Evolutionary conservation across 2,329 filamentous ascomycete species (phyloP), one percentile per base, ranked within the genome.

Genomic region (Elsinoe batatas): DNA sequence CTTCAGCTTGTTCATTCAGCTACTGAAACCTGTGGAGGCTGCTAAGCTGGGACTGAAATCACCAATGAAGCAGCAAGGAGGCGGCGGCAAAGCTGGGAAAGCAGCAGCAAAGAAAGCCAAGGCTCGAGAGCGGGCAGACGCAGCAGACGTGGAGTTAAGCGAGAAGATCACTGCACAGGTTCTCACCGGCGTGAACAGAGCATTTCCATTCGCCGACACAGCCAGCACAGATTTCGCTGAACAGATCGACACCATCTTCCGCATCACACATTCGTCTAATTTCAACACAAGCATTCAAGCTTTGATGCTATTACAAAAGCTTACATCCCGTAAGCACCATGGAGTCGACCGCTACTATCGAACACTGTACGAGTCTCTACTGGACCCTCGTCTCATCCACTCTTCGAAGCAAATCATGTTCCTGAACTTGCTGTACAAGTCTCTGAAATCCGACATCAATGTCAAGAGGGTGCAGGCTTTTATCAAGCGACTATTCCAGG

Each of bases 281-380:
- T 97, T 98, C 79, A 98, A 97, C 73, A 98, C 93, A 0, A 93
- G 90, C 67, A 88, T 98, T 36, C 93, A 98, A 71, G 91, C 93
- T 33, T 79, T 98, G 61, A 86, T 95, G 73, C 76, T 98, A 47
- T 94, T 98, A 61, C 93, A 97, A 68, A 93, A 97, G 69, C 80
- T 98, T 26, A 88, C 90, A 0, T 77, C 83, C 1, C 81, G 84
- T 2, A 89, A 93, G 67, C 85, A 91, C 64, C 77, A 91, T 54
- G 85, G 86, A 3, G 84, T 85, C 11, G 93, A 98, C 65, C 82
- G 93, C 58, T 98, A 95, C 74, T 98, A 97, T 74, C 81, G 90
- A 51, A 95, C 91, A 8, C 76, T 98, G 2, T 98, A 98, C 70
- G 93, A 98, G 71, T 96, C 91, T 6, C 77, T 98, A 20, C 74